Evolutionary conservation across 192 early-diverging fungal species (phyloP), one percentile per base, ranked within the genome.

Genomic region (Coemansia sp.): DNA sequence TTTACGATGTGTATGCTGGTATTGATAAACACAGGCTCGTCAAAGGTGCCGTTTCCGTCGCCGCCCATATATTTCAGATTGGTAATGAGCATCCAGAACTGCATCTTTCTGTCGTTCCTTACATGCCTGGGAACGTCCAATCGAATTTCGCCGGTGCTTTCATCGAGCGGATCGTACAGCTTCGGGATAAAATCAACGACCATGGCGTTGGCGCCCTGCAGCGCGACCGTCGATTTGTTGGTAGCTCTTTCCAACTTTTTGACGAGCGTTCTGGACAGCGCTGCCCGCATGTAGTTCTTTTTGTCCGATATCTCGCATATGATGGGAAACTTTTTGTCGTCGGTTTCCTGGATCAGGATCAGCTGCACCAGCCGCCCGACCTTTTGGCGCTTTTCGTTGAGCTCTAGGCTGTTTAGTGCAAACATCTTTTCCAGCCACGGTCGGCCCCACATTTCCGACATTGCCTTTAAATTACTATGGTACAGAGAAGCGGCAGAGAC

Each of bases 231-330:
- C 29, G 50, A 24, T 39, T 24, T 34, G 64, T 49, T 23, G 19
- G 60, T 22, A 18, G 35, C 6, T 11, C 48, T 28, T 29, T 66
- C 60, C 22, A 75, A 60, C 14, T 52, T 39, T 5, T 25, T 62
- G 23, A 67, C 14, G 3, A 64, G 14, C 18, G 53, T 62, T 23
- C 36, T 55, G 6, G 76, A 63, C 14, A 79, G 34, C 1, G 64
- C 67, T 2, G 67, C 71, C 14, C 53, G 71, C 34, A 79, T 79
- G 45, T 63, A 73, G 57, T 79, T 45, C 53, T 62, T 50, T 19
- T 67, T 66, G 58, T 79, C 76, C 3, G 76, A 79, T 18, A 79
- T 39, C 29, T 79, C 71, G 71, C 76, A 79, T 11, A 62, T 61
- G 19, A 73, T 56, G 1, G 59, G 64, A 28, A 54, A 58, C 20